These are phyloP conservation scores for Grosmannia huntii DNA, from an alignment of 2,329 filamentous ascomycete species.

Conservation along the genomic window DNA sequence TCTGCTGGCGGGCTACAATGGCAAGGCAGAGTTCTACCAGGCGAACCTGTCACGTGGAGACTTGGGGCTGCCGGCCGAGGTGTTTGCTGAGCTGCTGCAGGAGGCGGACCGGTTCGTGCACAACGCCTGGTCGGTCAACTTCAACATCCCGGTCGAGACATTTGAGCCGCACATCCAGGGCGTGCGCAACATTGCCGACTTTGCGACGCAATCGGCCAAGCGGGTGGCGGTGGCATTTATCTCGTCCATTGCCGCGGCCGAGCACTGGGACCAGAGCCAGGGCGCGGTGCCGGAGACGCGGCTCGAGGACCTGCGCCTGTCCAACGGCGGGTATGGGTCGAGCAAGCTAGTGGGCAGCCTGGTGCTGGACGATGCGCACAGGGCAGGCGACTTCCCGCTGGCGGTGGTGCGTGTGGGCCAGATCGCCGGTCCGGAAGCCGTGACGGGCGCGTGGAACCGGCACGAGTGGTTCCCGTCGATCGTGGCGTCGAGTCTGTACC, in stretches of 20 bases:
- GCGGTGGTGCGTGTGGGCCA: constrained; percentile 34
- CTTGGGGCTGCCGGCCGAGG: constrained; percentile 30
- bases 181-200: constrained; percentile 34
- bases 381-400: constrained; percentile 23
- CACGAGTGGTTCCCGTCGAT: constrained; percentile 44
- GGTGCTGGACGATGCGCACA: constrained; percentile 27
- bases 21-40: constrained; percentile 28
- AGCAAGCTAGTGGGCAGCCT: constrained; percentile 29
- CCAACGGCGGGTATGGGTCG: constrained; percentile 27
- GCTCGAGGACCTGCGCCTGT: constrained; percentile 21
- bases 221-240: constrained; percentile 28
- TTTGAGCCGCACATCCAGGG: constrained; percentile 38
- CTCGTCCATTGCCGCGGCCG: constrained; percentile 27
- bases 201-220: constrained; percentile 21
- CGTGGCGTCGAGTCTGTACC: constrained; percentile 32
- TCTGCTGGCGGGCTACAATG: neutral
- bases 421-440: constrained; percentile 26
- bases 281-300: constrained; percentile 25
- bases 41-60: constrained; percentile 32
- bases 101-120: constrained; percentile 36
- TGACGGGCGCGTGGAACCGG: constrained; percentile 36
- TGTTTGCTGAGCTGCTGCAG: constrained; percentile 22
- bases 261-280: constrained; percentile 4
- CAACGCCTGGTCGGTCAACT: constrained; percentile 44
- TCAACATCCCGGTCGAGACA: constrained; percentile 32